These are phyloP conservation scores for Neonectria faginata DNA, from an alignment of 2,329 filamentous ascomycete species.

Conservation along the genomic window DNA sequence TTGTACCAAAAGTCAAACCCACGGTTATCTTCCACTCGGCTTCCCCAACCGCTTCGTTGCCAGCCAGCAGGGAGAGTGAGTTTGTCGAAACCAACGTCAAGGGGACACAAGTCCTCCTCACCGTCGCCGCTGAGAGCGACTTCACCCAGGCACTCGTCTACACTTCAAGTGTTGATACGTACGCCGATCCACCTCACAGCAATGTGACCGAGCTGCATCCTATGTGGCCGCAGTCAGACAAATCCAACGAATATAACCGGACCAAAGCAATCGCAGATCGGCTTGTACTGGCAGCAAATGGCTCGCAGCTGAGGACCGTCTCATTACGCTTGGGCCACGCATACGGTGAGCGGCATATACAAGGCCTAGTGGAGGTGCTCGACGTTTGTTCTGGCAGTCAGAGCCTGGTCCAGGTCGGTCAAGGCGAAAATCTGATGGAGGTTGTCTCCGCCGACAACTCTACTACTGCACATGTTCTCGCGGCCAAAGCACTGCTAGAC, in stretches of 20 bases:
- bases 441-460: slow-evolving; percentile 46
- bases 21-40: slow-evolving; percentile 49
- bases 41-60: slow-evolving; percentile 45
- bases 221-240: slow-evolving; percentile 38
- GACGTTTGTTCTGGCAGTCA: slow-evolving; percentile 53
- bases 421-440: slow-evolving; percentile 43
- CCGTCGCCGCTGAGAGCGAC: slow-evolving; percentile 32
- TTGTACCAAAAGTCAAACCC: slow-evolving; percentile 43
- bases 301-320: slow-evolving; percentile 40
- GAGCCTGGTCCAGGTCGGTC: slow-evolving; percentile 46
- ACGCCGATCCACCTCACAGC: slow-evolving; percentile 42
- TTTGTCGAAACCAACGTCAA: slow-evolving; percentile 47
- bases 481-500: slow-evolving; percentile 45
- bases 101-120: slow-evolving; percentile 48
- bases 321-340: slow-evolving; percentile 46
- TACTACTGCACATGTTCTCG: slow-evolving; percentile 43
- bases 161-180: slow-evolving; percentile 47
- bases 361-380: slow-evolving; percentile 44
- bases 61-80: slow-evolving; percentile 28
- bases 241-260: slow-evolving; percentile 44
- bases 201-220: slow-evolving; percentile 42
- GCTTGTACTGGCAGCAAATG: slow-evolving; percentile 47
- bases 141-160: slow-evolving; percentile 48
- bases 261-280: slow-evolving; percentile 51
- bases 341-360: slow-evolving; percentile 50